A percentile compares a stretch with the other conserved stretches of the same genome.
These are phyloP conservation scores for Plantago elongata DNA, from an alignment of 257 asterid species.

Conservation along the genomic window DNA sequence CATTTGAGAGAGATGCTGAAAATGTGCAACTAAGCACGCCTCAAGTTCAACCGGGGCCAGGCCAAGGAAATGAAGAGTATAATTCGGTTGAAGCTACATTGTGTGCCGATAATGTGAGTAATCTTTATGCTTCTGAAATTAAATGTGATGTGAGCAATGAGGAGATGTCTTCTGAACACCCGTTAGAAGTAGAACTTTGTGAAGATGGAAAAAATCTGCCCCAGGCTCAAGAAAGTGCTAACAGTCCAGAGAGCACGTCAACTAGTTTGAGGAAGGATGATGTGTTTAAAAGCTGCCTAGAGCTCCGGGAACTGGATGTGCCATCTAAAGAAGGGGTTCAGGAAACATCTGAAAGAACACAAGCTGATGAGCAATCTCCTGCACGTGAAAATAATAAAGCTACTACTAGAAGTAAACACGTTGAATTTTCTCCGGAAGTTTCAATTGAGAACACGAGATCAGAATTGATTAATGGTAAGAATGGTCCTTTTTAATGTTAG, in stretches of 20 bases:
- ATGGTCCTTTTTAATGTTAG: conserved; percentile 1
- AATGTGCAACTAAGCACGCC: conserved; percentile 57
- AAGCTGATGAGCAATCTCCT: conserved; percentile 23
- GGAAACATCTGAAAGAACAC: conserved; percentile 16
- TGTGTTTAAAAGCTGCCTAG: conserved; percentile 70
- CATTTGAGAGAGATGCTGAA: conserved; percentile 47
- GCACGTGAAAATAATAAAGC: conserved; percentile 31
- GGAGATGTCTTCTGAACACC: conserved; percentile 23
- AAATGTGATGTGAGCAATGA: conserved; percentile 22
- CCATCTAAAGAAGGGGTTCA: conserved; percentile 33
- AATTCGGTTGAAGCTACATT: conserved; percentile 41
- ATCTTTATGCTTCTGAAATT: conserved; percentile 26
- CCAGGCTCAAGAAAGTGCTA: conserved; percentile 28
- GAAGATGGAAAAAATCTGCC: conserved; percentile 29
- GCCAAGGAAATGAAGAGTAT: conserved; percentile 49
- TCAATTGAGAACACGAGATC: conserved; percentile 24
- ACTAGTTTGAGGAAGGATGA: conserved; percentile 38
- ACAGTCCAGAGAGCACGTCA: conserved; percentile 28
- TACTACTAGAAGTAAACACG: conserved; percentile 22
- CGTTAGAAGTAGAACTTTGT: conserved; percentile 30
- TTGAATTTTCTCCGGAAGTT: conserved; percentile 36
- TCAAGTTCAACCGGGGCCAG: conserved; percentile 74
- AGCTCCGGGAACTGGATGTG: conserved; percentile 42
- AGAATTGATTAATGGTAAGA: conserved; percentile 41
- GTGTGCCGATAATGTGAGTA: conserved; percentile 43